Base-by-base conservation (phyloP, 176 grass and related monocot species). In the Leersia perrieri region DNA sequence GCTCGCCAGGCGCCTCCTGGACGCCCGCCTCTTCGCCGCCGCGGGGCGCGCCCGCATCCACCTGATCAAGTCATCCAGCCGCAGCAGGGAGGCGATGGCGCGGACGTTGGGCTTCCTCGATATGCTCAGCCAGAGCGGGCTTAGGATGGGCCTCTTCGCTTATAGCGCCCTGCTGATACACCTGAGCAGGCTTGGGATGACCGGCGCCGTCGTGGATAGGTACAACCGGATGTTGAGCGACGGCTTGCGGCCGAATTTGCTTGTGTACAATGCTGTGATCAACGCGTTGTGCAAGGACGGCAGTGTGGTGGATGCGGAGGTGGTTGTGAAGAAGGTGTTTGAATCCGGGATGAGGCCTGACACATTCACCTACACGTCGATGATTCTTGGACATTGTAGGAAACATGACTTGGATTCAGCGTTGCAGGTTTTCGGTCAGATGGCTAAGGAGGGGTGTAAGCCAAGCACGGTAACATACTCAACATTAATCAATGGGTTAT, bases 351-450 rank as follows among this genome's bases (percentile, higher is more conserved):
- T 92, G 73, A 85, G 49, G 63, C 76, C 83, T 28, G 61, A 88
- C 73, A 30, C 76, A 31, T 94, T 89, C 64, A 87, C 77, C 60
- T 92, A 80, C 82, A 85, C 90, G 1, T 93, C 84, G 0, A 77
- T 93, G 34, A 87, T 97, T 28, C 86, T 97, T 55, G 89, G 88
- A 11, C 70, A 84, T 80, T 89, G 73, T 72, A 82, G 77, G 75
- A 87, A 80, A n/a, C 33, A 32, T 72, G 80, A 84, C 34, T 75
- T 94, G 20, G 47, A 83, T 88, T 85, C 91, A 35, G 82, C 87
- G 30, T 83, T 80, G 80, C 45, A 60, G 62, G 13, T 87, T 64
- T 97, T 85, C 69, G 30, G 74, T 68, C 20, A 39, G 42, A 92
- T 74, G 60, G 69, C 14, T 83, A 33, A 82, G 67, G 85, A 79